These are phyloP conservation scores for Euphorbia schlechtendalii DNA, from an alignment of 441 rosid species.

Conservation along the genomic window DNA sequence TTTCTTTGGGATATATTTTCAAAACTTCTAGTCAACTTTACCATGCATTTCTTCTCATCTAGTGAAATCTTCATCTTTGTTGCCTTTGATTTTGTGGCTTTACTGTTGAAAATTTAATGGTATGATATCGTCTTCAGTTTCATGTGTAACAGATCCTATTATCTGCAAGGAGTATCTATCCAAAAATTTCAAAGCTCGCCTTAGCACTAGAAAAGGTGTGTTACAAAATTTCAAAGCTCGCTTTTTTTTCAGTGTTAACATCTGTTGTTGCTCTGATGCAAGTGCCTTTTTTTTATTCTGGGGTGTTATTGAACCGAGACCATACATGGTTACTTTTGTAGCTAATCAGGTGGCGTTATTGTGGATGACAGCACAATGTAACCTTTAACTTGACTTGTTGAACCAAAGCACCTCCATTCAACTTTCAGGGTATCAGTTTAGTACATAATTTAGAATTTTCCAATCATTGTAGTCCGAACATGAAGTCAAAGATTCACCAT, in stretches of 20 bases:
- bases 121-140: slow-evolving; percentile 2
- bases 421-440: no score
- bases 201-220: slow-evolving; percentile 84
- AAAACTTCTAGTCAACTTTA: no score
- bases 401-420: no score
- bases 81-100: background rate
- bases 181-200: slow-evolving; percentile 84
- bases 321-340: no score
- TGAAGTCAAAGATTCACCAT: no score
- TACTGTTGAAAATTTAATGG: background rate
- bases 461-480: no score
- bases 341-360: background rate
- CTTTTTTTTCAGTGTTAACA: no score
- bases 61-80: background rate
- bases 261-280: background rate
- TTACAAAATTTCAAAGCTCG: background rate
- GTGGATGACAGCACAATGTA: no score
- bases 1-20: background rate
- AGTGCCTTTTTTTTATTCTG: background rate
- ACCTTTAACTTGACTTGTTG: no score
- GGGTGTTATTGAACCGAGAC: background rate
- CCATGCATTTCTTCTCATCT: no score
- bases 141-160: slow-evolving; percentile 55
- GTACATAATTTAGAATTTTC: no score
- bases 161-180: slow-evolving; percentile 68